Conservation (phyloP, 495 filamentous ascomycete genomes). For the Aspergillus conjunctus region DNA sequence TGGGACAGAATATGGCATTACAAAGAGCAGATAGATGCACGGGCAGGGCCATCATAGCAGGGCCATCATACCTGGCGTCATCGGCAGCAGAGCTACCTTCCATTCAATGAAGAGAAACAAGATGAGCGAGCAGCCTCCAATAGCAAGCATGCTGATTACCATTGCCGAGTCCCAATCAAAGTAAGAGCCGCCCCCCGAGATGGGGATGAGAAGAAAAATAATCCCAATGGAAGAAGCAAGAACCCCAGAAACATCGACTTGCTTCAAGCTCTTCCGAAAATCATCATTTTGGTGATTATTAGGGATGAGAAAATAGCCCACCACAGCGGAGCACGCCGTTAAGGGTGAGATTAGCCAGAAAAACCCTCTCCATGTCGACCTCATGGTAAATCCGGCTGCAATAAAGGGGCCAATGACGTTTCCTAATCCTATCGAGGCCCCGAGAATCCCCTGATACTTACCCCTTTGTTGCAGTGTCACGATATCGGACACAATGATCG, state of each 20-base stretch:
- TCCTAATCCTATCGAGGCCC: conserved; percentile 44
- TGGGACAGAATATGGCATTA: neutral
- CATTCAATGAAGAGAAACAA: conserved; percentile 59
- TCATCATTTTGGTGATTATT: conserved; percentile 40
- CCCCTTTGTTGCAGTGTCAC: conserved; percentile 49
- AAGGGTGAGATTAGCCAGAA: conserved; percentile 50
- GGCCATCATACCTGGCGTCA: conserved; percentile 53
- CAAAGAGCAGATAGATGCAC: neutral
- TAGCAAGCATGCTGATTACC: conserved; percentile 62
- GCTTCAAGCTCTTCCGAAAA: conserved; percentile 46
- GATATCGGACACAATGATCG: conserved; percentile 55
- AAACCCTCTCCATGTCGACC: conserved; percentile 50
- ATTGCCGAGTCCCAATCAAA: conserved; percentile 62
- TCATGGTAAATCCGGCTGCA: conserved; percentile 46
- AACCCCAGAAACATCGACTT: conserved; percentile 59
- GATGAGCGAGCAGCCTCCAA: conserved; percentile 49
- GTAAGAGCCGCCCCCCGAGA: conserved; percentile 63
- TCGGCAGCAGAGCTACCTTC: conserved; percentile 58
- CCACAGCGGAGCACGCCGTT: conserved; percentile 41
- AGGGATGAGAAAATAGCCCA: conserved; percentile 47
- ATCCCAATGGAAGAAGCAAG: conserved; percentile 53
- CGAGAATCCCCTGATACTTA: conserved; percentile 51
- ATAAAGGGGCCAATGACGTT: conserved; percentile 50
- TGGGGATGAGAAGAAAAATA: conserved; percentile 62
- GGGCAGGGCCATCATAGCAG: conserved; percentile 34